Conservation (phyloP, 306 rosid genomes). For the Cucurbita argyrosperma region DNA sequence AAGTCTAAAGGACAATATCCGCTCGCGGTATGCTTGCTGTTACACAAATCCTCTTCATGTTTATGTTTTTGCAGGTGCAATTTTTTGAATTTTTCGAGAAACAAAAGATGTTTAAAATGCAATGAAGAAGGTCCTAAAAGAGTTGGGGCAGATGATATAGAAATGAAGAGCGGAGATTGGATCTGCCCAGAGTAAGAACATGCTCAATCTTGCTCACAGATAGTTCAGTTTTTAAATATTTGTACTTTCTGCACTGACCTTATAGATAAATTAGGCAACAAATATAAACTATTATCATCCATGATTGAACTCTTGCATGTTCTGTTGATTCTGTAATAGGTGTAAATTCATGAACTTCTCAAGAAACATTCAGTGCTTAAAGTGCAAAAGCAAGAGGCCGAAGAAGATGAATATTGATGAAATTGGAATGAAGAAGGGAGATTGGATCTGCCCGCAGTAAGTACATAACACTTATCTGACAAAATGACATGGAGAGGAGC, state of each 20-base stretch:
- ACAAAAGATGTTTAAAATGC: too few relatives aligned
- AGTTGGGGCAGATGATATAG: too few relatives aligned
- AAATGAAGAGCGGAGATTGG: conserved; percentile 17
- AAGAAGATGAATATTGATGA: conserved; percentile 9
- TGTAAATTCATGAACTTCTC: conserved; percentile 69
- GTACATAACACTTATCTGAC: background rate
- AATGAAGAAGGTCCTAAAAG: too few relatives aligned
- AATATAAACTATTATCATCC: background rate
- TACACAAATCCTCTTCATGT: too few relatives aligned
- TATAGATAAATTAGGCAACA: background rate
- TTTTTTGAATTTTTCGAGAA: too few relatives aligned
- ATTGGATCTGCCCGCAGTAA: conserved; percentile 75
- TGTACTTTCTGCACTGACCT: background rate
- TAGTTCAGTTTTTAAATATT: background rate
- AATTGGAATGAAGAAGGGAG: conserved; percentile 66
- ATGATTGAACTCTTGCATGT: background rate
- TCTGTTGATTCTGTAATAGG: conserved; percentile 34
- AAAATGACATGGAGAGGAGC: background rate
- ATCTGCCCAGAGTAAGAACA: conserved; percentile 54
- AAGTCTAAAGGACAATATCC: too few relatives aligned
- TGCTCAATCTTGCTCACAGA: background rate
- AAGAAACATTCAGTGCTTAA: conserved; percentile 46
- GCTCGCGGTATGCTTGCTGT: too few relatives aligned
- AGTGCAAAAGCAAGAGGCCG: conserved; percentile 62
- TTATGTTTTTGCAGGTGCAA: too few relatives aligned